Conservation (phyloP, 2,329 filamentous ascomycete species). For the Paecilomyces sp. region DNA sequence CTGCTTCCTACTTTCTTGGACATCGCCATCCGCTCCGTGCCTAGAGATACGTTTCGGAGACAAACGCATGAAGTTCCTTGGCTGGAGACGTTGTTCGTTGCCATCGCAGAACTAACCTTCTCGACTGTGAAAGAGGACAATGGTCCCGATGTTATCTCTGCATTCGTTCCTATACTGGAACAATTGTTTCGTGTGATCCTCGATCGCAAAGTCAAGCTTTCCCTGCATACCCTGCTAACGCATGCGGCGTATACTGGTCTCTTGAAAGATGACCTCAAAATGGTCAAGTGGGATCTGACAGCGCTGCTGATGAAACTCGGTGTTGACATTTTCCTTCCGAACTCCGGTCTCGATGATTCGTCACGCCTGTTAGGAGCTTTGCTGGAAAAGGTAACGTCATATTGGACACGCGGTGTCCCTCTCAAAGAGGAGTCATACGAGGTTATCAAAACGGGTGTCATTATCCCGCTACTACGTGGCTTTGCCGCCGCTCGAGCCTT, state of each 20-base stretch:
- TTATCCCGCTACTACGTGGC: slow-evolving; percentile 33
- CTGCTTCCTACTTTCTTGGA: slow-evolving; percentile 38
- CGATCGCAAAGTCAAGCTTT: slow-evolving; percentile 30
- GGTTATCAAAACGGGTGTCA: slow-evolving; percentile 29
- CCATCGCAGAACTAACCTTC: slow-evolving; percentile 32
- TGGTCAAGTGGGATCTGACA: slow-evolving; percentile 34
- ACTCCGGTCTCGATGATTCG: slow-evolving; percentile 33
- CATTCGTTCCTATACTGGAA: slow-evolving; percentile 28
- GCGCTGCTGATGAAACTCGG: slow-evolving; percentile 35
- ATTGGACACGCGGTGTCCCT: slow-evolving; percentile 20
- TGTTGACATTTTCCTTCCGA: slow-evolving; percentile 37
- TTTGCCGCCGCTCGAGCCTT: slow-evolving; percentile 36
- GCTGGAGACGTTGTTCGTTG: slow-evolving; percentile 43
- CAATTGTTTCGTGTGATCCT: slow-evolving; percentile 32
- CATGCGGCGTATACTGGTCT: slow-evolving; percentile 36
- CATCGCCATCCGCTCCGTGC: slow-evolving; percentile 39
- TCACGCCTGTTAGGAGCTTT: slow-evolving; percentile 28
- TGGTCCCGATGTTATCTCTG: slow-evolving; percentile 14
- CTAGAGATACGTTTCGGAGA: slow-evolving; percentile 34
- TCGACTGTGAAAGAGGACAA: slow-evolving; percentile 24
- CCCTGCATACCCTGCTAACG: slow-evolving; percentile 32
- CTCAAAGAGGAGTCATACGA: slow-evolving; percentile 17
- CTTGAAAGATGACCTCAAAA: slow-evolving; percentile 21
- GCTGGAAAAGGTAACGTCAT: slow-evolving; percentile 24
- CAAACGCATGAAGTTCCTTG: slow-evolving; percentile 42